Conservation (phyloP, 2,329 filamentous ascomycete genomes). For the Claviceps cyperi region DNA sequence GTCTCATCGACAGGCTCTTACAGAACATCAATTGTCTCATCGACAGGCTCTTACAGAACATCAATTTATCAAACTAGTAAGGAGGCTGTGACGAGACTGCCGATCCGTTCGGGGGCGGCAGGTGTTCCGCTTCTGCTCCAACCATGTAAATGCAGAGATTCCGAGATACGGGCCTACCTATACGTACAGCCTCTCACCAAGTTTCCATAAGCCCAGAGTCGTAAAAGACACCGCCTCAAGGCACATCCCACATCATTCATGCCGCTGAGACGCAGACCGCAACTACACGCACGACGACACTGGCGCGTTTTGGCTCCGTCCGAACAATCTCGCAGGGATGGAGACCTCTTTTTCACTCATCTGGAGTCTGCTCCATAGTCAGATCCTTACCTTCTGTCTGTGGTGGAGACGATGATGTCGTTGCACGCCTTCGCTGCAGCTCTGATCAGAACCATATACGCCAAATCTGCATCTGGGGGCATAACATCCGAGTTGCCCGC, state of each 20-base stretch:
- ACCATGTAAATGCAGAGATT: too few species aligned
- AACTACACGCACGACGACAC: conserved; percentile 11
- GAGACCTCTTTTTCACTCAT: conserved; percentile 6
- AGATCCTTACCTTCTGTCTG: neutral
- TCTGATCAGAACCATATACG: conserved; percentile 3
- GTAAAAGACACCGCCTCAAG: conserved; percentile 6
- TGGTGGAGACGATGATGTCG: neutral
- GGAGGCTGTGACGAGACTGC: too few species aligned
- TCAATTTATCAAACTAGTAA: too few species aligned
- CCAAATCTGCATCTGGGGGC: conserved; percentile 2
- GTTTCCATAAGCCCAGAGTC: too few species aligned
- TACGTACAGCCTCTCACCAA: too few species aligned
- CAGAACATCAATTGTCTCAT: too few species aligned
- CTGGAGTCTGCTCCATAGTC: neutral
- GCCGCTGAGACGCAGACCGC: conserved; percentile 2
- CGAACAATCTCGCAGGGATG: conserved; percentile 19
- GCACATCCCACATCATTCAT: neutral
- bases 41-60: too few species aligned
- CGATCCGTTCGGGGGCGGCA: too few species aligned
- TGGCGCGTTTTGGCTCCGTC: conserved; percentile 18
- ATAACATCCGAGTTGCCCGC: conserved; percentile 1
- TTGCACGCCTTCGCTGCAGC: conserved; percentile 7
- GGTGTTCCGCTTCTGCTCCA: too few species aligned
- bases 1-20: too few species aligned
- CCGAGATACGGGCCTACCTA: too few species aligned